These are phyloP conservation scores for Boletus huronensis DNA, from an alignment of 768 basidiomycete genomes.

Conservation along the genomic window DNA sequence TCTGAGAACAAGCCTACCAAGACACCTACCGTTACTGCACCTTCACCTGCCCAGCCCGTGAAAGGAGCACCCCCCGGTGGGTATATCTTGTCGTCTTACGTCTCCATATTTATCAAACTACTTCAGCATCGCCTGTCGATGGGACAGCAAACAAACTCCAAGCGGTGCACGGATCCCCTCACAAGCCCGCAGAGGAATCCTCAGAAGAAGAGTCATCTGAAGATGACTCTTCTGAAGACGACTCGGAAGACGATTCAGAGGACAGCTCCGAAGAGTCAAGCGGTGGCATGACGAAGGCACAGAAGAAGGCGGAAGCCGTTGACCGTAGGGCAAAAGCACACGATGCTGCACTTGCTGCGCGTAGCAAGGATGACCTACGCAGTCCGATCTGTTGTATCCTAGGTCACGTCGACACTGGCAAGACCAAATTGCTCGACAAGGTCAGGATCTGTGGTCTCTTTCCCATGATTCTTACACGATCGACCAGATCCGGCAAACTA, in stretches of 20 bases:
- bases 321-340: constrained; percentile 75
- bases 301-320: constrained; percentile 82
- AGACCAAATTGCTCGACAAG: constrained; percentile 97
- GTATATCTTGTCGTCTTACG: not conserved
- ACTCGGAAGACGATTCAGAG: constrained; percentile 50
- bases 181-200: constrained; percentile 29
- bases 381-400: constrained; percentile 98
- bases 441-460: constrained; percentile 37
- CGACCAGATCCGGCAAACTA: constrained; percentile 93
- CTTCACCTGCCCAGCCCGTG: not conserved
- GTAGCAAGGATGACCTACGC: constrained; percentile 86
- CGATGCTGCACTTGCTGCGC: constrained; percentile 79
- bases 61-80: constrained; percentile 10
- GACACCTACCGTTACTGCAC: not conserved
- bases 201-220: constrained; percentile 37
- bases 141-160: constrained; percentile 10
- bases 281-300: constrained; percentile 62
- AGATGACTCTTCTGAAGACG: constrained; percentile 45
- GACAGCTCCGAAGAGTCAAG: constrained; percentile 42
- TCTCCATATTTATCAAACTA: not conserved
- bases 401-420: constrained; percentile 99
- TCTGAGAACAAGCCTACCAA: constrained; percentile 17
- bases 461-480: constrained; percentile 1
- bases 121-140: constrained; percentile 6
- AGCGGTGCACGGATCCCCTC: constrained; percentile 25